Evolutionary conservation across 2,329 filamentous ascomycete species (phyloP).

Genomic region (Aphanoascus verrucosus): DNA sequence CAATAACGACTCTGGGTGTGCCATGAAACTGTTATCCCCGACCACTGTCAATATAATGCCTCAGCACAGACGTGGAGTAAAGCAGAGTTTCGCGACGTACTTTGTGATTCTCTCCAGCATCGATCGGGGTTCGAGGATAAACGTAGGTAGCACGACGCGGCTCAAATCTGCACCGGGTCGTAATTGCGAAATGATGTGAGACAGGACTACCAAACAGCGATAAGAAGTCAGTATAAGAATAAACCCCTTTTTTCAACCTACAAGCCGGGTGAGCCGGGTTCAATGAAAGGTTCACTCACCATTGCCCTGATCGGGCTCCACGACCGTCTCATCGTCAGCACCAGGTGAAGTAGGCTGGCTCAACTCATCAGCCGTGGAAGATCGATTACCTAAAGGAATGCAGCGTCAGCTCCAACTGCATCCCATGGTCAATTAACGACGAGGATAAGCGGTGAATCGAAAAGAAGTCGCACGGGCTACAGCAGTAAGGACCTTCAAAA

Average conservation of each 20-base stretch:
- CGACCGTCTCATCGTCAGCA: slow-evolving; percentile 64
- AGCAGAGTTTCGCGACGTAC: slow-evolving; percentile 42
- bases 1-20: slow-evolving; percentile 89
- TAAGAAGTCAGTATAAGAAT: slow-evolving; percentile 1
- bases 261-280: background rate
- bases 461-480: slow-evolving; percentile 6
- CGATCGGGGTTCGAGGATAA: slow-evolving; percentile 92
- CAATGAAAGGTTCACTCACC: slow-evolving; percentile 44
- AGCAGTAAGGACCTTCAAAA: slow-evolving; percentile 11
- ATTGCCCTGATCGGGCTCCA: slow-evolving; percentile 90
- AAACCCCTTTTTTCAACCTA: background rate
- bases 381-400: slow-evolving; percentile 36
- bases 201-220: slow-evolving; percentile 56
- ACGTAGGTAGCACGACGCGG: slow-evolving; percentile 87
- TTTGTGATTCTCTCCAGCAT: slow-evolving; percentile 99
- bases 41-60: slow-evolving; percentile 16
- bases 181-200: slow-evolving; percentile 93
- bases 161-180: slow-evolving; percentile 91
- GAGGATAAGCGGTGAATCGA: background rate
- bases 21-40: slow-evolving; percentile 71
- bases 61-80: background rate
- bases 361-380: slow-evolving; percentile 47
- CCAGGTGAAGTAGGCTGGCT: slow-evolving; percentile 29
- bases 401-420: background rate
- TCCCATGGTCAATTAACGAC: background rate